Base-by-base conservation (phyloP, 345 rosid species). In the Physaria fendleri region DNA sequence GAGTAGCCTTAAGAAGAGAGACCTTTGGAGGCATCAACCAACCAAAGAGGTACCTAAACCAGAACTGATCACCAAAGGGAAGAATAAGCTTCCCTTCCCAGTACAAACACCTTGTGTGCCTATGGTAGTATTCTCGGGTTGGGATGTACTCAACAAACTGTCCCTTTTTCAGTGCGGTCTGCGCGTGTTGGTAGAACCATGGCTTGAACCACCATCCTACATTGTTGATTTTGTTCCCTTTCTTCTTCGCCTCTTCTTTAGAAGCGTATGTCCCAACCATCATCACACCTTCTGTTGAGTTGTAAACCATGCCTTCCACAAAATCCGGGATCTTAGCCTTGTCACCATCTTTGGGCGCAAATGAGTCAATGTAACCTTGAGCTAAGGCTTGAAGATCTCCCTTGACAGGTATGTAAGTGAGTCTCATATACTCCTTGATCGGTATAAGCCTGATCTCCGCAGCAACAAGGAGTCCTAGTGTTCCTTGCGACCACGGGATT, bases 1-100 rank as follows among this genome's bases (percentile, higher is more conserved):
- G 99, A 46, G 96, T 94, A 12, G 95, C 96, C 77, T 94, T 94
- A 39, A 90, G 99, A 74, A 94, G 79, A 41, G 99, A 94, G 50
- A 94, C 96, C 85, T 94, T 94, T 9, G 99, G 99, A 33, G 99
- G 99, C 99, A 90, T 94, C 79, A 90, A 6, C 99, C 99, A 94
- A 73, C 99, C 99, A 16, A 94, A 68, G 33, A 90, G 84, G 61
- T 70, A 85, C 81, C 99, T 84, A 59, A 90, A 94, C 99, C 99
- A 94, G 59, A 76, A 82, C 73, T 94, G 99, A 74, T 94, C 99
- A 20, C 71, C 99, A 13, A 94, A 94, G 1, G 97, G 96, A 72
- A 94, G 97, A 50, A 94, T 94, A 46, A 94, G 96, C 78, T 94
- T 94, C 39, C 99, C 99, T 74, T 94, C 99, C 99, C 99, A 94